Conservation (phyloP, 345 rosid genomes). For the Citrus sp. region DNA sequence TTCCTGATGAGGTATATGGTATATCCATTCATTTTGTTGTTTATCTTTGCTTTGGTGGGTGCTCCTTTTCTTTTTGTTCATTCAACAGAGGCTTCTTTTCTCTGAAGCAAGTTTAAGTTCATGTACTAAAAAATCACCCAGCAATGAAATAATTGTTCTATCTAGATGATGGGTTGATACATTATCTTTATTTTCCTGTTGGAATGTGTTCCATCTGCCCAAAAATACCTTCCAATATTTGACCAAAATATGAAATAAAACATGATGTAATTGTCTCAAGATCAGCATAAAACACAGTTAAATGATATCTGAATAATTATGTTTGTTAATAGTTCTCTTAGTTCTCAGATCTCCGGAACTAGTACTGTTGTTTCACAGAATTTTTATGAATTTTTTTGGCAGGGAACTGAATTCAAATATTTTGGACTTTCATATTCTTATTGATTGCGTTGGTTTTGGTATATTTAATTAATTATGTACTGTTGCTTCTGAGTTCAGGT, state of each 20-base stretch:
- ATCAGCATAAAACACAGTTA: background rate
- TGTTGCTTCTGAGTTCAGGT: constrained; percentile 45
- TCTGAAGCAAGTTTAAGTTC: background rate
- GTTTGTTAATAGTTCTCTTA: background rate
- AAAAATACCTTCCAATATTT: too few species aligned
- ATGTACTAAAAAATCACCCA: background rate
- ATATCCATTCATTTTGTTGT: background rate
- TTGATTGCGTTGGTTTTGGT: background rate
- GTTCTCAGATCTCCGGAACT: background rate
- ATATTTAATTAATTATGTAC: background rate
- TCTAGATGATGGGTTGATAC: background rate
- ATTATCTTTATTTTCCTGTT: background rate
- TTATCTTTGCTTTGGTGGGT: background rate
- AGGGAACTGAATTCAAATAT: background rate
- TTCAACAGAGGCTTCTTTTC: background rate
- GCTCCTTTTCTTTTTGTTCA: background rate
- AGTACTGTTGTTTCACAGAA: background rate
- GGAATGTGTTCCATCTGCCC: background rate
- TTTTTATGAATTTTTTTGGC: background rate
- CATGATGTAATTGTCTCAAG: background rate
- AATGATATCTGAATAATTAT: background rate
- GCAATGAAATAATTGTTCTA: background rate
- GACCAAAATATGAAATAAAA: background rate
- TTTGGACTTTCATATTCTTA: background rate
- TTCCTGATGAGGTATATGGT: constrained; percentile 88